A percentile compares a stretch with the other conserved stretches of the same genome.
These are phyloP conservation scores for Trichocomaceae sp. DNA, from an alignment of 2,329 filamentous ascomycete genomes.

Conservation along the genomic window DNA sequence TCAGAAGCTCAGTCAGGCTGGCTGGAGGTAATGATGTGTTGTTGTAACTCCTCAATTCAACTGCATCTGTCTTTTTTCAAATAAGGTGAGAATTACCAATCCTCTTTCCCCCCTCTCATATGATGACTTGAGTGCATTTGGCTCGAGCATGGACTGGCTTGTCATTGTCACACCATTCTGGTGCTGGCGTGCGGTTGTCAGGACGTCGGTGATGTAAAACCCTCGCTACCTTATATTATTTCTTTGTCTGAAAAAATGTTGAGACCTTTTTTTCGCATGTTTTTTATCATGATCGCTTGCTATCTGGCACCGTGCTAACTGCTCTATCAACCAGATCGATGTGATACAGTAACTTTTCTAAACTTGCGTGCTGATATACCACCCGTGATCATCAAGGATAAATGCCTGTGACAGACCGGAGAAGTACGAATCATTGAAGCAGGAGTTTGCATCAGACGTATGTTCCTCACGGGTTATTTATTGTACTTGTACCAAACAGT, in stretches of 20 bases:
- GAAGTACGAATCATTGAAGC: constrained; percentile 70
- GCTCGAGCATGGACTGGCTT: constrained; percentile 83
- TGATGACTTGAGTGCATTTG: constrained; percentile 99
- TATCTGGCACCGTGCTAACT: constrained; percentile 7
- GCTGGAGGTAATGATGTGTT: constrained; percentile 83
- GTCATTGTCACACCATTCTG: constrained; percentile 67
- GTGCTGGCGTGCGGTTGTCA: constrained; percentile 50
- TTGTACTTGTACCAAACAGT: constrained; percentile 26
- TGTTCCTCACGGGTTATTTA: constrained; percentile 42
- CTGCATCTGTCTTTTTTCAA: constrained; percentile 27
- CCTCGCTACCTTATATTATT: constrained; percentile 92
- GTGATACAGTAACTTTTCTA: constrained; percentile 9
- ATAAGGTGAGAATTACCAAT: not conserved
- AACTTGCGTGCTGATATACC: constrained; percentile 3
- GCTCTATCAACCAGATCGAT: constrained; percentile 16
- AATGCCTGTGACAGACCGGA: constrained; percentile 91
- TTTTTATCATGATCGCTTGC: not conserved
- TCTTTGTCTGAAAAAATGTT: constrained; percentile 66
- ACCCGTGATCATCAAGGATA: constrained; percentile 56
- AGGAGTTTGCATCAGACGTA: constrained; percentile 86
- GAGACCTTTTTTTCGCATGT: not conserved
- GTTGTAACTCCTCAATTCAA: constrained; percentile 3
- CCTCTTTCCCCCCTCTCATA: constrained; percentile 32
- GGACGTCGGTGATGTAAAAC: constrained; percentile 95
- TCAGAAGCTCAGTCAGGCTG: constrained; percentile 75